Percentiles rank a stretch among this genome's conserved stretches.
Evolutionary conservation across 345 rosid species (phyloP).

Genomic region (Rhizophora apiculata): DNA sequence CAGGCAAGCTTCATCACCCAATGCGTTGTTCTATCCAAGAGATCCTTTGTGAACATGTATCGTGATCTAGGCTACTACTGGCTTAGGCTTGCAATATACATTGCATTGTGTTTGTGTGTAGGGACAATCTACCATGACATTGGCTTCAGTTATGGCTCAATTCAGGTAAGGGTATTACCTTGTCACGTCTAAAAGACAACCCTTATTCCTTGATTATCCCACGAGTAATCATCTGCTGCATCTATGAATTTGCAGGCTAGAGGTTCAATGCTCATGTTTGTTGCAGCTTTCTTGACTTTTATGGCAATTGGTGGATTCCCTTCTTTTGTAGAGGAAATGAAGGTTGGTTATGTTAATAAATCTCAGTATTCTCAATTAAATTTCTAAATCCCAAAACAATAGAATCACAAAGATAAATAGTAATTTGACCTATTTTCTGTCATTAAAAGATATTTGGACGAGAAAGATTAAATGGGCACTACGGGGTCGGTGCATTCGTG

Average conservation of each 20-base stretch:
- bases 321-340: constrained; percentile 51
- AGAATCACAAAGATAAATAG: no score
- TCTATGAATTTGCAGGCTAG: constrained; percentile 32
- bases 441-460: constrained; percentile 36
- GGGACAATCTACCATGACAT: constrained; percentile 43
- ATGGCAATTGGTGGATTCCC: constrained; percentile 60
- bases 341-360: constrained; percentile 8
- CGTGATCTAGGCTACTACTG: constrained; percentile 64
- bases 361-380: no score
- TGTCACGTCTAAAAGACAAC: not conserved
- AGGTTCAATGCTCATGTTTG: constrained; percentile 46
- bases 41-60: constrained; percentile 59
- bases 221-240: not conserved
- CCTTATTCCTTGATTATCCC: not conserved
- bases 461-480: constrained; percentile 58
- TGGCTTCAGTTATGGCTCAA: constrained; percentile 45
- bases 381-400: no score
- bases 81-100: constrained; percentile 53
- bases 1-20: constrained; percentile 42
- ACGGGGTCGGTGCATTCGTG: constrained; percentile 45
- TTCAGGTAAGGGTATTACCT: constrained; percentile 36
- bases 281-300: constrained; percentile 45
- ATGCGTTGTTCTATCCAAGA: constrained; percentile 30
- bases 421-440: not conserved
- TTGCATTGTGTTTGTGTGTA: constrained; percentile 45